Conservation (phyloP, 2,329 filamentous ascomycete genomes). For the Colletotrichum sp. region DNA sequence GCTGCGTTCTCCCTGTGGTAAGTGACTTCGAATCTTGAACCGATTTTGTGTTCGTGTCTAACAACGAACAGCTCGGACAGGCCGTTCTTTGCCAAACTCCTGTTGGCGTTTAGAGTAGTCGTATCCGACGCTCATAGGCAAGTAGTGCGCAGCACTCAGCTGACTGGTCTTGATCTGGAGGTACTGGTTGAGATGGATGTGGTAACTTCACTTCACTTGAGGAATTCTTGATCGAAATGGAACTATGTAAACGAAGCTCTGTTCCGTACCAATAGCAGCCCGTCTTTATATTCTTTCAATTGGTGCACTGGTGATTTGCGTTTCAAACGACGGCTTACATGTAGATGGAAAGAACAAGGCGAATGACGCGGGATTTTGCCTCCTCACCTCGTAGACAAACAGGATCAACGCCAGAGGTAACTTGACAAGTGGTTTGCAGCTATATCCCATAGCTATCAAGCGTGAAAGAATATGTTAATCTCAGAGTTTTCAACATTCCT, state of each 20-base stretch:
- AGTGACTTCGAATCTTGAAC: background rate
- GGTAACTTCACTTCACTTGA: background rate
- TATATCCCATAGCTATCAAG: background rate
- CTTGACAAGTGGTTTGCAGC: background rate
- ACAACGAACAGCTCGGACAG: constrained; percentile 27
- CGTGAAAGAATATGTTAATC: background rate
- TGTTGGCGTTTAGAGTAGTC: background rate
- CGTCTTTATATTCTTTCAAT: background rate
- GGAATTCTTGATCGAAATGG: background rate
- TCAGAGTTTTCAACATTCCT: background rate
- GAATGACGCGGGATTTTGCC: background rate
- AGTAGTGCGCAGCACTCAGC: background rate
- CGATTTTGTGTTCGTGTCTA: background rate
- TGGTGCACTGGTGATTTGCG: background rate
- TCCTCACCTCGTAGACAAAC: background rate
- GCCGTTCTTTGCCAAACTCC: constrained; percentile 35
- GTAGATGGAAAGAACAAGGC: background rate
- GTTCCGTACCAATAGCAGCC: background rate
- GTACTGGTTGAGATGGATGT: background rate
- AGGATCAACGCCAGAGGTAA: background rate
- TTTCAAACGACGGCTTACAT: background rate
- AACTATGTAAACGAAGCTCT: background rate
- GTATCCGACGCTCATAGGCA: background rate
- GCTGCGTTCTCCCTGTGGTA: constrained; percentile 59
- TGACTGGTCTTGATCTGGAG: background rate